Evolutionary conservation across 805 yeast genomes (phyloP).

Genomic region (Ogataea sp.): DNA sequence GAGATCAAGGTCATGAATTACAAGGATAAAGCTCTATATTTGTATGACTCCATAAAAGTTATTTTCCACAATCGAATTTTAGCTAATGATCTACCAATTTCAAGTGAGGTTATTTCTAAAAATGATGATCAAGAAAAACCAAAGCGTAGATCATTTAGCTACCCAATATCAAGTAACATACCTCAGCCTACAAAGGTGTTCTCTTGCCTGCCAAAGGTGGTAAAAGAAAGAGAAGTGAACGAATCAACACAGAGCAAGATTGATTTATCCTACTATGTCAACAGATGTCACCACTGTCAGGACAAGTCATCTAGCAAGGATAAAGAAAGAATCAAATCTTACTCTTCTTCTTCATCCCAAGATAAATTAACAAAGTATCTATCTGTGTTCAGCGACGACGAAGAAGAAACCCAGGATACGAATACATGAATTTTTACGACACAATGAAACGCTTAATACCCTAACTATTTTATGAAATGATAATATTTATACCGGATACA

Average conservation of each 20-base stretch:
- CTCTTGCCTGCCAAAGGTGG: slow-evolving; percentile 10
- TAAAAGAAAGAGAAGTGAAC: slow-evolving; percentile 10
- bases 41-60: slow-evolving; percentile 23
- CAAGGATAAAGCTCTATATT: slow-evolving; percentile 15
- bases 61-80: slow-evolving; percentile 12
- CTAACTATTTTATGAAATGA: background rate
- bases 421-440: background rate
- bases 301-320: background rate
- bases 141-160: slow-evolving; percentile 4
- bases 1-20: slow-evolving; percentile 20
- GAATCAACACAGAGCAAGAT: slow-evolving; percentile 17
- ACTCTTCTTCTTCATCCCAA: background rate
- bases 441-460: background rate
- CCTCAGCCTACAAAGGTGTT: slow-evolving; percentile 3
- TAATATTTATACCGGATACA: no score
- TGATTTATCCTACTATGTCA: slow-evolving; percentile 14
- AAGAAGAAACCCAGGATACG: background rate
- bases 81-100: slow-evolving; percentile 1
- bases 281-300: slow-evolving; percentile 9
- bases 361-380: background rate
- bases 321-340: no score
- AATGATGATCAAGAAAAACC: no score
- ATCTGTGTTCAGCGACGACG: slow-evolving; percentile 2
- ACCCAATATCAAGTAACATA: slow-evolving; percentile 4
- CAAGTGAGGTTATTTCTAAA: slow-evolving; percentile 1